These are phyloP conservation scores for Antarctomyces pellizariae DNA, from an alignment of 495 filamentous ascomycete species.

Conservation along the genomic window DNA sequence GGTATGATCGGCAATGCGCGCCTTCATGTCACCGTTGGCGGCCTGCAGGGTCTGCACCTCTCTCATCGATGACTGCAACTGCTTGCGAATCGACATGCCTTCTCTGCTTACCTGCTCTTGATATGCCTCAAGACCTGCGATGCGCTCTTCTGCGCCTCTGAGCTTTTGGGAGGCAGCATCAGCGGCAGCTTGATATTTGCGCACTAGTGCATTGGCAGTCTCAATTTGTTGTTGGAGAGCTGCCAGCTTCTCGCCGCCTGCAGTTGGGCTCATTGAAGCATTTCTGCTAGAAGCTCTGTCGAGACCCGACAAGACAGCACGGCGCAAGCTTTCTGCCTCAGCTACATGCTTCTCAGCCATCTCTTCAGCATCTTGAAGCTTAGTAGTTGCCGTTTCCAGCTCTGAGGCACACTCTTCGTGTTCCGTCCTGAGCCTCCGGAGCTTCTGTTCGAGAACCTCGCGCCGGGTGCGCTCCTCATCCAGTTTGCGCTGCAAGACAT, in stretches of 20 bases:
- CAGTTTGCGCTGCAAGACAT: conserved; percentile 54
- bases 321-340: conserved; percentile 68
- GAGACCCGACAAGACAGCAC: conserved; percentile 63
- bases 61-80: conserved; percentile 60
- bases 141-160: conserved; percentile 78
- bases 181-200: conserved; percentile 75
- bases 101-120: conserved; percentile 93
- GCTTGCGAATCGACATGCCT: conserved; percentile 65
- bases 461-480: conserved; percentile 62
- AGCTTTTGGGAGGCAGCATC: conserved; percentile 73
- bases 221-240: conserved; percentile 62
- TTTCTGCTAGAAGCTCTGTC: conserved; percentile 39
- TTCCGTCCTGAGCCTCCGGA: conserved; percentile 56
- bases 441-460: conserved; percentile 55
- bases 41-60: conserved; percentile 57
- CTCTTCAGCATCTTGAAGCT: conserved; percentile 71
- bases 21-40: conserved; percentile 53
- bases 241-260: conserved; percentile 49
- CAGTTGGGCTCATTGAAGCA: conserved; percentile 22
- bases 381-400: conserved; percentile 46
- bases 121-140: conserved; percentile 86
- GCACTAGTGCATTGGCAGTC: conserved; percentile 53
- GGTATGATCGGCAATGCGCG: conserved; percentile 57
- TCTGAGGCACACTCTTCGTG: conserved; percentile 69
- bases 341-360: conserved; percentile 67